Base-by-base conservation (phyloP, 192 early-diverging fungal species). In the Linnemannia exigua region DNA sequence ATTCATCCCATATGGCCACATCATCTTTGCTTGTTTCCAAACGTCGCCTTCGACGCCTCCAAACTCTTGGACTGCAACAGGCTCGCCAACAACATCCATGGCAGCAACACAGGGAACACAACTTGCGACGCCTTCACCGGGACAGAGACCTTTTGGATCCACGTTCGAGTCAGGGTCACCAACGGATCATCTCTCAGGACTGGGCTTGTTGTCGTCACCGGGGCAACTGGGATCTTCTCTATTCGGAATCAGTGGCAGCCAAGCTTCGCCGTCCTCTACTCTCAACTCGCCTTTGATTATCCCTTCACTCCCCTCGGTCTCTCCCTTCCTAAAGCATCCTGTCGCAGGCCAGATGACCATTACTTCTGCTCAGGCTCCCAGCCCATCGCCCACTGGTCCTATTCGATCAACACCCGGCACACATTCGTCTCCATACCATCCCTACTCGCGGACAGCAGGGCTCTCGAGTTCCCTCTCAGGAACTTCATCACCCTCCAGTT, bases 1-100 rank as follows among this genome's bases (percentile, higher is more conserved):
- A 8, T 82, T 87, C 52, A 89, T 89, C 20, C 86, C 85, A 25
- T 87, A 89, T 67, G 88, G 88, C 8, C 66, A 86, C 17, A 87
- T 89, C 15, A 87, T 89, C n/a, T 89, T 89, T 61, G 86, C 88
- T 6, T 85, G 82, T 67, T 89, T 89, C 67, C 85, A 89, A 74
- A 86, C 87, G 1, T 84, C 81, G 12, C 86, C 77, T 19, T 51
- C 79, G 1, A 48, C 66, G 12, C 75, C 77, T 37, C 28, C 74
- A 35, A 78, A 33, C 33, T 73, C 28, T 8, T 80, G 79, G 83
- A 63, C 36, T 33, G 25, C 48, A n/a, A 61, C 63, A 28, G 63
- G 66, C 5, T 84, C 82, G 37, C 72, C 74, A 17, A 36, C 72
- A 12, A 36, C 66, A 19, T 54, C 77, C 20, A 50, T 48, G 20